Evolutionary conservation across 2,329 filamentous ascomycete genomes (phyloP).

Genomic region (Beauveria rudraprayagi): DNA sequence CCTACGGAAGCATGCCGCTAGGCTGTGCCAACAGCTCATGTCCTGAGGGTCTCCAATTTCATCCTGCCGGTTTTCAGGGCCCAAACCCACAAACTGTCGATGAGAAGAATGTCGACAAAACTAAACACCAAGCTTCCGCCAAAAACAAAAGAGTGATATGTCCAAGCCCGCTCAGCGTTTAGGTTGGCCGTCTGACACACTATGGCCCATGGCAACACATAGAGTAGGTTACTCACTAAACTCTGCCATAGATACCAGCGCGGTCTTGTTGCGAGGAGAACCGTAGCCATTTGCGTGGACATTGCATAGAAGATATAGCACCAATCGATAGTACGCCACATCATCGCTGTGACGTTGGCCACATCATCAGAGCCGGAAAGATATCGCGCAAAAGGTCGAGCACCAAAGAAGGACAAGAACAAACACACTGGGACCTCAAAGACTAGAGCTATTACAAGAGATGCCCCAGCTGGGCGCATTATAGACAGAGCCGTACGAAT

Average conservation of each 20-base stretch:
- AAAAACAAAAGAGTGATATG: conserved; percentile 58
- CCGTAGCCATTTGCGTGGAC: conserved; percentile 55
- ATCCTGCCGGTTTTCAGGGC: conserved; percentile 36
- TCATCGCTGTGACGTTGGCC: conserved; percentile 52
- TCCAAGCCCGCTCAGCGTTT: conserved; percentile 52
- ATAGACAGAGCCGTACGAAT: conserved; percentile 28
- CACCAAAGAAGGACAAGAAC: conserved; percentile 52
- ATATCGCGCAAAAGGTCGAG: conserved; percentile 52
- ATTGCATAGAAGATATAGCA: conserved; percentile 64
- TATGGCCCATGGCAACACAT: conserved; percentile 64
- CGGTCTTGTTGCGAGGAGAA: conserved; percentile 56
- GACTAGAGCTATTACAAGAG: conserved; percentile 42
- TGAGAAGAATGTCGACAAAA: conserved; percentile 47
- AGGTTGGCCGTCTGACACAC: conserved; percentile 44
- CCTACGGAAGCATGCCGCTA: background rate
- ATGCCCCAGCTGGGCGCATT: conserved; percentile 43
- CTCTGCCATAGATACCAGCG: conserved; percentile 63
- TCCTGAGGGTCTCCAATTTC: conserved; percentile 28
- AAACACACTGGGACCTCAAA: conserved; percentile 57
- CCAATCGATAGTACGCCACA: conserved; percentile 57
- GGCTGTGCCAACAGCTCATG: conserved; percentile 7
- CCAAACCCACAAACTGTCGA: conserved; percentile 45
- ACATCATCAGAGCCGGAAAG: conserved; percentile 50
- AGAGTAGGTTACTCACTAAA: conserved; percentile 57
- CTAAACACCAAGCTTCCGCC: conserved; percentile 61